Conservation (phyloP, 1,284 basidiomycete species). For the Cutaneotrichosporon dermatis region DNA sequence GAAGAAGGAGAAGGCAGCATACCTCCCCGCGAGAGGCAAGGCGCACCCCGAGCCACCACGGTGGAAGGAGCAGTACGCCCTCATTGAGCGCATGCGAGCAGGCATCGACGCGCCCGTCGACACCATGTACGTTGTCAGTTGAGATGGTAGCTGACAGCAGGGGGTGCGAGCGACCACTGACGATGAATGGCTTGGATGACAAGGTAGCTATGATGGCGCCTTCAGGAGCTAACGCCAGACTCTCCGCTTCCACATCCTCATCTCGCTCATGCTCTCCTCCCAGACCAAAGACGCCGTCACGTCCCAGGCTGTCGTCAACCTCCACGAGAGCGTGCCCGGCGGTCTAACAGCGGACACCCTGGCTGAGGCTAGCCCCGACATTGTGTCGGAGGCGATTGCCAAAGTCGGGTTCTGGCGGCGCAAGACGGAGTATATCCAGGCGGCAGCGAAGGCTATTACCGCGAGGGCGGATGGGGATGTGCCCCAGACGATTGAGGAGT, state of each 20-base stretch:
- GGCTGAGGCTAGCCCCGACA: conserved; percentile 59
- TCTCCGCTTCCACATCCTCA: conserved; percentile 73
- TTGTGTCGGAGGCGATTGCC: conserved; percentile 68
- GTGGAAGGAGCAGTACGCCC: conserved; percentile 71
- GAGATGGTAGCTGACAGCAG: conserved; percentile 14
- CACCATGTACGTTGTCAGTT: conserved; percentile 66
- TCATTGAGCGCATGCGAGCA: conserved; percentile 73
- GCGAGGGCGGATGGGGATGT: conserved; percentile 61
- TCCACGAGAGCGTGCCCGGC: conserved; percentile 70
- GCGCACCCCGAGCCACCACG: conserved; percentile 68
- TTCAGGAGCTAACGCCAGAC: conserved; percentile 52
- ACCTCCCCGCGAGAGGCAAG: conserved; percentile 51
- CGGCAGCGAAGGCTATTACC: conserved; percentile 66
- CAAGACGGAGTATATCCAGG: conserved; percentile 70
- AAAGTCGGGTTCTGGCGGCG: conserved; percentile 92
- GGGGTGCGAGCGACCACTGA: conserved; percentile 36
- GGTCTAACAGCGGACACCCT: conserved; percentile 71
- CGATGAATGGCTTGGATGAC: conserved; percentile 56
- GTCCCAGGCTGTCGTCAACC: conserved; percentile 70
- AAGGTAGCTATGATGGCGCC: conserved; percentile 52
- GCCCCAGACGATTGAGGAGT: conserved; percentile 76
- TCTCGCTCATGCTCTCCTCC: conserved; percentile 91
- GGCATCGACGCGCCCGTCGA: conserved; percentile 77
- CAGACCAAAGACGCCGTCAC: conserved; percentile 91
- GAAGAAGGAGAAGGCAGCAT: conserved; percentile 47